Percentiles rank a stretch among this genome's conserved stretches.
Evolutionary conservation across 1,284 basidiomycete species (phyloP).

Genomic region (Ustilago loliicola): DNA sequence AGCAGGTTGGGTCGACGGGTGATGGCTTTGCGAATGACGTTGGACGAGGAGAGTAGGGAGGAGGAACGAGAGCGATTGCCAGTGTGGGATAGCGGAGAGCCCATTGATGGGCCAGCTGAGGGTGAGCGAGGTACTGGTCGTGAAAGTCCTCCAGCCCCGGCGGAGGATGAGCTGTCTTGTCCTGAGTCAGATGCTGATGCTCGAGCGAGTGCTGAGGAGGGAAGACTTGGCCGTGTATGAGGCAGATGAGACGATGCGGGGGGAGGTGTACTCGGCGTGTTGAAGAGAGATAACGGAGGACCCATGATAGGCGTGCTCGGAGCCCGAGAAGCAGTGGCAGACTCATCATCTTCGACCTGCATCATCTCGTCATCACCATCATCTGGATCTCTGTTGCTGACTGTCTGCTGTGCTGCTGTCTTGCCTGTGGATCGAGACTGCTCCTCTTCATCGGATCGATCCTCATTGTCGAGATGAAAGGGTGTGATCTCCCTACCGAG

Average conservation of each 20-base stretch:
- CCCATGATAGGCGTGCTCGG: conserved; percentile 41
- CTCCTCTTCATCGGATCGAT: conserved; percentile 24
- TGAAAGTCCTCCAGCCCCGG: conserved; percentile 19
- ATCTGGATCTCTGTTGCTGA: conserved; percentile 22
- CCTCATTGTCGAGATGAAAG: conserved; percentile 36
- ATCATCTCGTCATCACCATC: conserved; percentile 50
- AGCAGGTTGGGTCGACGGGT: conserved; percentile 44
- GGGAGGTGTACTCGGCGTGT: conserved; percentile 35
- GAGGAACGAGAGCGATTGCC: conserved; percentile 36
- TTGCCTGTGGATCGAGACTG: neutral
- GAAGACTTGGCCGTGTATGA: conserved; percentile 4
- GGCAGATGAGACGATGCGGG: conserved; percentile 20
- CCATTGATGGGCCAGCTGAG: conserved; percentile 22
- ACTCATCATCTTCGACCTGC: conserved; percentile 39
- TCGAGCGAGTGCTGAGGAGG: conserved; percentile 25
- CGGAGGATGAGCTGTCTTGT: conserved; percentile 48
- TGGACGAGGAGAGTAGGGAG: conserved; percentile 27
- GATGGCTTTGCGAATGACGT: conserved; percentile 44
- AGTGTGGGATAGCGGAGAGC: conserved; percentile 23
- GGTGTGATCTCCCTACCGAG: conserved; percentile 57
- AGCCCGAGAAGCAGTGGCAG: conserved; percentile 13
- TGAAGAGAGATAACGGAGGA: conserved; percentile 33
- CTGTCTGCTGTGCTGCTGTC: conserved; percentile 15
- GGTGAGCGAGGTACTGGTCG: conserved; percentile 26
- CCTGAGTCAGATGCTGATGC: conserved; percentile 48